These are phyloP conservation scores for Apiospora pterosperma DNA, from an alignment of 2,329 filamentous ascomycete species.

Conservation along the genomic window DNA sequence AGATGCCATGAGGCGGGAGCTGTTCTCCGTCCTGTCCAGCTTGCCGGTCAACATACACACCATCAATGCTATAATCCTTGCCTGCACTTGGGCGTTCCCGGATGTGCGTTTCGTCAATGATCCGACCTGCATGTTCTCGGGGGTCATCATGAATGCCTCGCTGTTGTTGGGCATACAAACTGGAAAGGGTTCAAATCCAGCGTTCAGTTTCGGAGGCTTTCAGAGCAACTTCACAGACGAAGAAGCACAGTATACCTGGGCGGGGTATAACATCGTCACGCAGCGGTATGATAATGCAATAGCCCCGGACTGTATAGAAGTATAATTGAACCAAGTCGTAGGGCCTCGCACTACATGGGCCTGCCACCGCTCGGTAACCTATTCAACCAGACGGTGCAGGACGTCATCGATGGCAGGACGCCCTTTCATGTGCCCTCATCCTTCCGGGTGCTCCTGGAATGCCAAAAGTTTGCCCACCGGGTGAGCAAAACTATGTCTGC, in stretches of 20 bases:
- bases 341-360: conserved; percentile 40
- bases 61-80: conserved; percentile 49
- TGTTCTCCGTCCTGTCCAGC: conserved; percentile 40
- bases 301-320: conserved; percentile 28
- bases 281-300: conserved; percentile 36
- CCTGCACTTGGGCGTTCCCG: conserved; percentile 50
- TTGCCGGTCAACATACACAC: conserved; percentile 43
- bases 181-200: conserved; percentile 46
- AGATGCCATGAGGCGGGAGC: conserved; percentile 43
- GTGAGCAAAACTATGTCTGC: conserved; percentile 45
- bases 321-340: conserved; percentile 14
- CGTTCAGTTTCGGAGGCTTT: conserved; percentile 41
- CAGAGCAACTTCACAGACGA: conserved; percentile 45
- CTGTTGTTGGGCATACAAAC: conserved; percentile 50
- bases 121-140: conserved; percentile 44
- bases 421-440: conserved; percentile 39
- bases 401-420: conserved; percentile 37
- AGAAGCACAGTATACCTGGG: conserved; percentile 51
- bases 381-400: conserved; percentile 48
- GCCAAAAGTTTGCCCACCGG: conserved; percentile 48
- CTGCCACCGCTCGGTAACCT: conserved; percentile 41
- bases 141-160: conserved; percentile 44
- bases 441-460: conserved; percentile 43
- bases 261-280: conserved; percentile 48
- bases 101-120: conserved; percentile 49